Conservation (phyloP, 2,329 filamentous ascomycete species). For the Phoma herbarum region DNA sequence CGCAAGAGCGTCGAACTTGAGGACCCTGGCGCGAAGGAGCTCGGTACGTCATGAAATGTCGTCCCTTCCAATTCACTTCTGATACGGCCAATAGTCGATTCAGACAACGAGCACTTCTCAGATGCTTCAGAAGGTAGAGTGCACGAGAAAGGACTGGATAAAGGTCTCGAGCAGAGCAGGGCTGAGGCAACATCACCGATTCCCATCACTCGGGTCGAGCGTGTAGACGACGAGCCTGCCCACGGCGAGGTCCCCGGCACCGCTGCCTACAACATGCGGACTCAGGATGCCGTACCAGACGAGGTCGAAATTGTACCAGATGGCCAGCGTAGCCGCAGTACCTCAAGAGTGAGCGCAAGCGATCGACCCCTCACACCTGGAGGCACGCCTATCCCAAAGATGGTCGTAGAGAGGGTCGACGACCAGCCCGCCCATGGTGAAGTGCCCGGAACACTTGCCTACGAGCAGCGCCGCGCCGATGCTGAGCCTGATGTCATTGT, state of each 20-base stretch:
- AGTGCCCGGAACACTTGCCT: slow-evolving; percentile 67
- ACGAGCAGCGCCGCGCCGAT: slow-evolving; percentile 65
- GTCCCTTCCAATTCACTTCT: slow-evolving; percentile 14
- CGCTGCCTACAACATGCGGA: slow-evolving; percentile 65
- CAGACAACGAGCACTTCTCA: slow-evolving; percentile 70
- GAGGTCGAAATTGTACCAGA: slow-evolving; percentile 66
- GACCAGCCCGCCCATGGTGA: slow-evolving; percentile 67
- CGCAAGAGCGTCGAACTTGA: slow-evolving; percentile 64
- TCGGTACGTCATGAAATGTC: slow-evolving; percentile 54
- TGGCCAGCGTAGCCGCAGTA: slow-evolving; percentile 49
- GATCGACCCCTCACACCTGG: slow-evolving; percentile 59
- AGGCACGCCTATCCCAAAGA: slow-evolving; percentile 65
- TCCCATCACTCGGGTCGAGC: slow-evolving; percentile 69
- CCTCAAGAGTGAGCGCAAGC: slow-evolving; percentile 52
- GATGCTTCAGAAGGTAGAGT: slow-evolving; percentile 68
- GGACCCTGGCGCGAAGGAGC: slow-evolving; percentile 65
- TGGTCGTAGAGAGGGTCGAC: slow-evolving; percentile 69
- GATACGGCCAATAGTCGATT: slow-evolving; percentile 45
- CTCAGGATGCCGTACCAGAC: slow-evolving; percentile 69
- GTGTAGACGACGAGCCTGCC: slow-evolving; percentile 65
- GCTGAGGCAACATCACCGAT: slow-evolving; percentile 62
- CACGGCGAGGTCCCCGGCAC: slow-evolving; percentile 71
- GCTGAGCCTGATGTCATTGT: slow-evolving; percentile 67
- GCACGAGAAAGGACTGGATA: slow-evolving; percentile 12
- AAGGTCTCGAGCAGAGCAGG: slow-evolving; percentile 40